Conservation (phyloP, 2,329 filamentous ascomycete genomes). For the Tolypocladium amazonense region DNA sequence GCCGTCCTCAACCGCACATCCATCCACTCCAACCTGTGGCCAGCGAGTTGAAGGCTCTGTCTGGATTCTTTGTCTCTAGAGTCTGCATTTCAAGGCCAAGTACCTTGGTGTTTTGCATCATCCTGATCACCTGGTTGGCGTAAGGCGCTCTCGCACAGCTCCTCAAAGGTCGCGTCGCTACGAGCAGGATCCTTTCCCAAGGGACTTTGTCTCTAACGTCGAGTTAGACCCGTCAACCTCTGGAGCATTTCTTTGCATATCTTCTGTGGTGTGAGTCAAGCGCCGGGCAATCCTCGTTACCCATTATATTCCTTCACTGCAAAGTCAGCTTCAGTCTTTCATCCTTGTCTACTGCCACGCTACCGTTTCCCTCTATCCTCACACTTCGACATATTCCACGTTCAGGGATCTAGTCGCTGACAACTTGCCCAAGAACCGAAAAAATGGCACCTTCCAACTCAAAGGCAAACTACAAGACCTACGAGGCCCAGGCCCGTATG, state of each 20-base stretch:
- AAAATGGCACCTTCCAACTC: conserved; percentile 30
- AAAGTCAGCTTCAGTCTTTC: background rate
- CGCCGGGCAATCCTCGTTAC: background rate
- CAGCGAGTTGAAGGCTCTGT: too few species aligned
- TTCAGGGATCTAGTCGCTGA: background rate
- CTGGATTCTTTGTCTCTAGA: background rate
- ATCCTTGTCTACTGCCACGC: background rate
- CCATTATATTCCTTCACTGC: too few species aligned
- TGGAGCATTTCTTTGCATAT: background rate
- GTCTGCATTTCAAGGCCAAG: background rate
- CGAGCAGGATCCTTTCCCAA: background rate
- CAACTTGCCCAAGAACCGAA: background rate
- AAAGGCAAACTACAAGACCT: conserved; percentile 47
- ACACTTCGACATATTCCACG: background rate
- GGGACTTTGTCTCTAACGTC: background rate
- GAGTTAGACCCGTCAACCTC: background rate
- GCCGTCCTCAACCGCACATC: background rate
- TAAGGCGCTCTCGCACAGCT: background rate
- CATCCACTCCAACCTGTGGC: background rate
- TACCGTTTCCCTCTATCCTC: background rate
- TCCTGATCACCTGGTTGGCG: background rate
- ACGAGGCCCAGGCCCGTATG: conserved; percentile 49
- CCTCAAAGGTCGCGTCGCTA: background rate
- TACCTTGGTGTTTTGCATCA: background rate
- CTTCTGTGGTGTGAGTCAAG: background rate